phyloP scores from a whole-genome alignment of 2,329 filamentous ascomycete species.

The Beauveria medogensis region DNA sequence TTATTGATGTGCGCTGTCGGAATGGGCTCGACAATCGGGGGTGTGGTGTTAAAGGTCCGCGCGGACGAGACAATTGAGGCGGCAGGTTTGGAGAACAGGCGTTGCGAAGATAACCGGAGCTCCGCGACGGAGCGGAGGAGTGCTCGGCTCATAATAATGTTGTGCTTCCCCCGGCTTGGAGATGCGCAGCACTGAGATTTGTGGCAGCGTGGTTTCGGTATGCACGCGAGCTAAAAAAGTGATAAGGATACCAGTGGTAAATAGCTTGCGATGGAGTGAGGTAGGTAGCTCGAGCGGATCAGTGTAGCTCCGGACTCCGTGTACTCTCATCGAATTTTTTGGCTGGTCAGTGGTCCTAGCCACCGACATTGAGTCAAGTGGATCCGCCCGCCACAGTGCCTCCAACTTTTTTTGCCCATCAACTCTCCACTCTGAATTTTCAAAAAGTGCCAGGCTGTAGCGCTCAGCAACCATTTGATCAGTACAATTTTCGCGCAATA shows the following conservation, averaged over 20 bases:
- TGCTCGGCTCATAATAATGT: conserved; percentile 42
- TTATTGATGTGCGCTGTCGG: conserved; percentile 26
- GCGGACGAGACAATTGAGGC: conserved; percentile 38
- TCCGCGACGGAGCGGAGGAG: conserved; percentile 57
- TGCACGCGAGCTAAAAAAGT: conserved; percentile 10
- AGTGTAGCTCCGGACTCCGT: conserved; percentile 27
- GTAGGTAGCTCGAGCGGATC: conserved; percentile 21
- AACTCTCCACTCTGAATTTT: conserved; percentile 7
- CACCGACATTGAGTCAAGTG: conserved; percentile 9
- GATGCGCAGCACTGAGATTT: conserved; percentile 12
- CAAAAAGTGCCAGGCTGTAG: conserved; percentile 19
- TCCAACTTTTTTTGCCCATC: conserved; percentile 18
- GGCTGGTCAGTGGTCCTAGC: conserved; percentile 8
- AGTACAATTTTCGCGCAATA: conserved; percentile 18
- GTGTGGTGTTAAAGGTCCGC: conserved; percentile 40
- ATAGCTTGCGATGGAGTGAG: conserved; percentile 2
- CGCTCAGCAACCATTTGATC: conserved; percentile 5
- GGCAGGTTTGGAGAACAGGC: conserved; percentile 33
- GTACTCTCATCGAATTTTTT: conserved; percentile 5
- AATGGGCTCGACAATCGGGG: conserved; percentile 38
- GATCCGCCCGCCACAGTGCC: conserved; percentile 10
- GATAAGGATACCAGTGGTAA: neutral
- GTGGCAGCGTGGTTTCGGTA: conserved; percentile 15
- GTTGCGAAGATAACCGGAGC: conserved; percentile 39
- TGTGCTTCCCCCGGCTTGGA: conserved; percentile 18